Conservation (phyloP, 1,284 basidiomycete genomes). For the Trametes sp. region DNA sequence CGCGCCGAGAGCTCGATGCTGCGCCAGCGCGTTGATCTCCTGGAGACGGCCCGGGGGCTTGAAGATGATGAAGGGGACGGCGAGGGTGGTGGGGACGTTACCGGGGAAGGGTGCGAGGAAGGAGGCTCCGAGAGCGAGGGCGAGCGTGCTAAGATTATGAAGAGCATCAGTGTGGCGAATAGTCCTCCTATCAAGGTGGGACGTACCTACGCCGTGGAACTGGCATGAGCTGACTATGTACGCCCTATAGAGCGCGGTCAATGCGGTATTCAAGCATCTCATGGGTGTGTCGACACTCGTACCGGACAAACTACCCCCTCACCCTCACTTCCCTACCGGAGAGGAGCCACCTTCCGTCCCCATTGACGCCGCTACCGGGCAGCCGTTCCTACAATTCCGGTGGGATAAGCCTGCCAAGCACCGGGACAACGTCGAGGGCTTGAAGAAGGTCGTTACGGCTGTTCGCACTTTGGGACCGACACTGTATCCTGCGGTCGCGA, state of each 20-base stretch:
- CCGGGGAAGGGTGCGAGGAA: not conserved
- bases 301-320: not conserved
- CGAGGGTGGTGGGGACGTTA: not conserved
- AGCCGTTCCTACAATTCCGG: not conserved
- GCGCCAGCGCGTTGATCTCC: not conserved
- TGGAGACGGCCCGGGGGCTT: not conserved
- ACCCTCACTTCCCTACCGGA: not conserved
- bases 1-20: not conserved
- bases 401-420: not conserved
- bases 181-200: not conserved
- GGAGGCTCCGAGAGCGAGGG: not conserved
- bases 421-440: not conserved
- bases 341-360: not conserved
- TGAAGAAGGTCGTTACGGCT: not conserved
- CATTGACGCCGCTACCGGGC: not conserved
- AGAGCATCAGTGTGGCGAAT: not conserved
- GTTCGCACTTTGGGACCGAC: not conserved
- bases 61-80: not conserved
- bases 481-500: not conserved
- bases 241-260: not conserved
- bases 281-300: not conserved
- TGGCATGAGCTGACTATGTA: too few species aligned
- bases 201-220: not conserved
- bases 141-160: not conserved
- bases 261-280: not conserved